Conservation (phyloP, 345 rosid species). For the Hibiscus syriacus region DNA sequence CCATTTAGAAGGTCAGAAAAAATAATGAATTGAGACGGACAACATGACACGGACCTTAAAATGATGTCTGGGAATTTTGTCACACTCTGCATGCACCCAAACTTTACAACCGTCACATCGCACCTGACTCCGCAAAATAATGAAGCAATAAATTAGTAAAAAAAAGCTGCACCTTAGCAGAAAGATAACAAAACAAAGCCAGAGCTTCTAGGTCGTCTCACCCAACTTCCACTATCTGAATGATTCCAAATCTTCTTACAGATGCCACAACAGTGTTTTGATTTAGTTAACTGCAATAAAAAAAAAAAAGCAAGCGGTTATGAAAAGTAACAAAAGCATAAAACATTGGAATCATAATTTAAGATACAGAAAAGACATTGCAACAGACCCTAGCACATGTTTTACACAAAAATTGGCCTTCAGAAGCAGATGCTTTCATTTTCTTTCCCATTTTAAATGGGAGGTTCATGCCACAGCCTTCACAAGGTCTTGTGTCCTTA, state of each 20-base stretch:
- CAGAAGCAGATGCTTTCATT: slow-evolving; percentile 38
- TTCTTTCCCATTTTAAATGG: slow-evolving; percentile 47
- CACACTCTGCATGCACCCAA: slow-evolving; percentile 93
- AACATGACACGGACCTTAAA: slow-evolving; percentile 56
- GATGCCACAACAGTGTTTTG: slow-evolving; percentile 80
- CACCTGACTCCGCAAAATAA: slow-evolving; percentile 40
- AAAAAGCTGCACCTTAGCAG: background rate
- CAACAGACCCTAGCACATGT: slow-evolving; percentile 67
- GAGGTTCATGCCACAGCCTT: slow-evolving; percentile 61
- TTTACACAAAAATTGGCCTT: slow-evolving; percentile 62
- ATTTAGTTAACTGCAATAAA: slow-evolving; percentile 59
- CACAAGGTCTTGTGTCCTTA: slow-evolving; percentile 43
- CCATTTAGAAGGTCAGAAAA: slow-evolving; percentile 7
- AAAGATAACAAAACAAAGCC: slow-evolving; percentile 8
- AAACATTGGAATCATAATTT: background rate
- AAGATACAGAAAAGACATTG: slow-evolving; percentile 11
- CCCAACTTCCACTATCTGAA: slow-evolving; percentile 82
- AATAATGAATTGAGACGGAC: slow-evolving; percentile 13
- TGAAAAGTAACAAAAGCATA: background rate
- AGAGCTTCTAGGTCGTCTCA: slow-evolving; percentile 24
- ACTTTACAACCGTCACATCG: slow-evolving; percentile 94
- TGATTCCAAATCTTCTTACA: slow-evolving; percentile 78
- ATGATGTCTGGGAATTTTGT: slow-evolving; percentile 60
- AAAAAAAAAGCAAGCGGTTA: slow-evolving; percentile 6
- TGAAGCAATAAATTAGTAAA: slow-evolving; percentile 7